Evolutionary conservation across 805 yeast species (phyloP).

Genomic region (Candida chauliodis): DNA sequence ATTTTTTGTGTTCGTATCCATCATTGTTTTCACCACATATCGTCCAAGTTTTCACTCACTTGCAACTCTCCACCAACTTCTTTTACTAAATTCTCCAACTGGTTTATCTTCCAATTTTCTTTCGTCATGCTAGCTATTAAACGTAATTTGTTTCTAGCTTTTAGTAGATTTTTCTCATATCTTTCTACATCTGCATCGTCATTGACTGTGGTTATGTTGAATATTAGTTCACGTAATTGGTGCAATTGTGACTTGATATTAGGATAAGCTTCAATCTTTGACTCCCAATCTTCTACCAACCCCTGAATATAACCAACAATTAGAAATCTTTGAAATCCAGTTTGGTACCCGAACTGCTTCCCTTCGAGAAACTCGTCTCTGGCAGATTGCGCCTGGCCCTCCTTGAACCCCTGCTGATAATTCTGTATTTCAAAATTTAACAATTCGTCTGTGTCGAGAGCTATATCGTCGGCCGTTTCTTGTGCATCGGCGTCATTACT

Average conservation of each 20-base stretch:
- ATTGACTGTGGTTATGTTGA: constrained; percentile 31
- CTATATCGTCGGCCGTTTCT: constrained; percentile 25
- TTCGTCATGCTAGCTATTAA: constrained; percentile 38
- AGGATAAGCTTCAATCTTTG: constrained; percentile 15
- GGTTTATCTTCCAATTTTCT: constrained; percentile 27
- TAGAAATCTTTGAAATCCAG: constrained; percentile 68
- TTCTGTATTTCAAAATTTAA: constrained; percentile 57
- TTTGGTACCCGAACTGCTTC: constrained; percentile 77
- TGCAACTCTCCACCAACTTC: constrained; percentile 38
- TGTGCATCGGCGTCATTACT: not conserved
- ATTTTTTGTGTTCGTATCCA: too few species aligned
- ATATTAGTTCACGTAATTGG: constrained; percentile 28
- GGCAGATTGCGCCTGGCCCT: constrained; percentile 64
- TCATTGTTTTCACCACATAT: constrained; percentile 41
- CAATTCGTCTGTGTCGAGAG: constrained; percentile 44
- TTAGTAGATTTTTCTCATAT: constrained; percentile 48
- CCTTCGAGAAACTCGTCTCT: constrained; percentile 68
- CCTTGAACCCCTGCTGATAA: constrained; percentile 67
- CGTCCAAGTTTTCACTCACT: constrained; percentile 35
- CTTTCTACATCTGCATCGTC: constrained; percentile 53
- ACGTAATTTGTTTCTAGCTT: constrained; percentile 61
- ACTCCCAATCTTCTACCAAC: constrained; percentile 38
- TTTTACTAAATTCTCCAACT: constrained; percentile 29
- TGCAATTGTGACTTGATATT: constrained; percentile 15
- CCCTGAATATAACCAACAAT: constrained; percentile 68